A percentile compares a stretch with the other conserved stretches of the same genome.
Evolutionary conservation across 106 monocot species (phyloP).

Genomic region (Vanilla planifolia): DNA sequence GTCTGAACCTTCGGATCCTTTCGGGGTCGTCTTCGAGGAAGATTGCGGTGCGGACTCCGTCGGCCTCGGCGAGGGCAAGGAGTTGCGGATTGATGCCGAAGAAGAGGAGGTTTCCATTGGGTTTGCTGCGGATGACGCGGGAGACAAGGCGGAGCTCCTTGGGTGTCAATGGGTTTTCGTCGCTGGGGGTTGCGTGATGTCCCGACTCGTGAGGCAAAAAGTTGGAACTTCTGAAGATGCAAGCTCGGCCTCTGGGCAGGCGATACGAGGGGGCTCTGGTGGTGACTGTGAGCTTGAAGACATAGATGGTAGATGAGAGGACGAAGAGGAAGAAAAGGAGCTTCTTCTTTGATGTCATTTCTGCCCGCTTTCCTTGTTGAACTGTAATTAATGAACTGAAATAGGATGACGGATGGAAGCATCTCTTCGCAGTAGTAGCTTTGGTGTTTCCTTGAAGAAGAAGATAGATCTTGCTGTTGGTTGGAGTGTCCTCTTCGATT

Average conservation of each 20-base stretch:
- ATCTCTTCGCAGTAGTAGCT: no score
- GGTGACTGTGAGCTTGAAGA: slow-evolving; percentile 30
- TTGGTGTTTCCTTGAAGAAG: no score
- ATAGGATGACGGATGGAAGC: no score
- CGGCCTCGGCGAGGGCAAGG: slow-evolving; percentile 18
- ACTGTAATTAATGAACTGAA: no score
- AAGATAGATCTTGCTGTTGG: no score
- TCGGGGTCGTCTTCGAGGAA: slow-evolving; percentile 40
- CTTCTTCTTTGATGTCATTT: slow-evolving; percentile 20
- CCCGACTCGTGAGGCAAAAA: background rate
- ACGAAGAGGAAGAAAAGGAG: slow-evolving; percentile 25
- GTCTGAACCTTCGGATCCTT: background rate
- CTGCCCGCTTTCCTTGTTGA: background rate
- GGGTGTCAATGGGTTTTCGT: slow-evolving; percentile 18
- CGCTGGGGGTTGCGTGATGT: background rate
- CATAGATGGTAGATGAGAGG: slow-evolving; percentile 33
- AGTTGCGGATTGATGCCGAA: slow-evolving; percentile 34
- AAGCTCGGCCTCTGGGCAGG: background rate
- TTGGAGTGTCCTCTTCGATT: no score
- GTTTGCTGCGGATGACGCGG: slow-evolving; percentile 17
- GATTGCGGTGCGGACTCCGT: slow-evolving; percentile 15
- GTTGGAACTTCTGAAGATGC: background rate
- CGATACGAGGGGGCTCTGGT: background rate
- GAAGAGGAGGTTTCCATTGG: slow-evolving; percentile 47
- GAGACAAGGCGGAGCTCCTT: slow-evolving; percentile 34